Conservation (phyloP, 2,329 filamentous ascomycete genomes). For the Beauveria asiatica region DNA sequence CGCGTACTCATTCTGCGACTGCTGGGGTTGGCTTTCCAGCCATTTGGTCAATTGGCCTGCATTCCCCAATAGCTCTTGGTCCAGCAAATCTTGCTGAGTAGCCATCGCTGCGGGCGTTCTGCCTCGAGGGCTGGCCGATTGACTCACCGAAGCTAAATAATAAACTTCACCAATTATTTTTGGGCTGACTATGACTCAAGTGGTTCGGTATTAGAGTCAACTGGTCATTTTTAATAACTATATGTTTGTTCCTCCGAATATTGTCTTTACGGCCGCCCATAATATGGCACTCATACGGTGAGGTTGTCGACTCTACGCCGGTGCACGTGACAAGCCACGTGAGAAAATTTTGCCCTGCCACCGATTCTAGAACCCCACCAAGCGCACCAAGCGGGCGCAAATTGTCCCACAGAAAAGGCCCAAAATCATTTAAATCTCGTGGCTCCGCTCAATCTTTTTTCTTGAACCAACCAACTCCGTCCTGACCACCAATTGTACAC, state of each 20-base stretch:
- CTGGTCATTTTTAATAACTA: not conserved
- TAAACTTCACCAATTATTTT: not conserved
- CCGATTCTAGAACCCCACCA: slow-evolving; percentile 8
- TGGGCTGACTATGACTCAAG: not conserved
- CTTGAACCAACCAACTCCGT: slow-evolving; percentile 21
- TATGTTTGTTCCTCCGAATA: not conserved
- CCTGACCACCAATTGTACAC: slow-evolving; percentile 62
- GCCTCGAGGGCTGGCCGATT: not conserved
- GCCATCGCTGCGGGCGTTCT: slow-evolving; percentile 15
- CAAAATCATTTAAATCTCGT: slow-evolving; percentile 16
- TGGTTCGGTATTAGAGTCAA: not conserved
- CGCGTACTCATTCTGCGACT: slow-evolving; percentile 29
- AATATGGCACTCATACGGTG: not conserved
- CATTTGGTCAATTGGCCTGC: slow-evolving; percentile 31
- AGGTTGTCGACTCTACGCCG: not conserved
- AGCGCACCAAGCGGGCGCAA: slow-evolving; percentile 17
- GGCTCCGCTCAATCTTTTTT: slow-evolving; percentile 12
- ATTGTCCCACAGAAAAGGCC: slow-evolving; percentile 18
- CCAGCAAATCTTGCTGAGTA: slow-evolving; percentile 7
- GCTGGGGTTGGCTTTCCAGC: slow-evolving; percentile 32
- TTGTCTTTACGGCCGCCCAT: not conserved
- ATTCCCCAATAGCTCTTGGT: slow-evolving; percentile 25
- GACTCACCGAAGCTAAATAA: not conserved
- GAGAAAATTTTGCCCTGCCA: slow-evolving; percentile 28
- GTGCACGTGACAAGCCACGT: slow-evolving; percentile 25